Evolutionary conservation across 805 yeast genomes (phyloP), one percentile per base, ranked within the genome.

Genomic region (Brettanomyces bruxellensis): DNA sequence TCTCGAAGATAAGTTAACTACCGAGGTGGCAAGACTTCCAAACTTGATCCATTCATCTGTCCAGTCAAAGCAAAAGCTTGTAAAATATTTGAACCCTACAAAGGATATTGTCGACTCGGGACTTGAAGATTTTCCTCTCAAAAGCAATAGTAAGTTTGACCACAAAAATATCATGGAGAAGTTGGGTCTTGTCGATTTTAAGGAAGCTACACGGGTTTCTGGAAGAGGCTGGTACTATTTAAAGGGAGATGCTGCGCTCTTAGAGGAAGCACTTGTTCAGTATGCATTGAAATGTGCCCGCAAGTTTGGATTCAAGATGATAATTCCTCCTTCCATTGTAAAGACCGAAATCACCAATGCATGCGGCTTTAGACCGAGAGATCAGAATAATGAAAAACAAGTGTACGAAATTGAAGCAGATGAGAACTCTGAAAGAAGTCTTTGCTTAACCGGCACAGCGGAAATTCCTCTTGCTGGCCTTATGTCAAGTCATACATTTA

Each of bases 321-420:
- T 82, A 8, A 62, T 78, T 9, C 97, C 98, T 0, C 99, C 99
- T 2, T 77, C 95, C 0, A 77, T 93, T 13, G 95, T 90, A 2
- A 78, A 84, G 53, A 69, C 79, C 18, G 95, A 86, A 51, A 69
- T 87, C 4, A 79, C 90, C 0, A 69, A 73, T 52, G 96, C 96
- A 0, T 93, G 99, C 69, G 99, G 99, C 0, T 93, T 90, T 67
- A 80, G 83, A 57, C 99, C 99, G 11, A 77, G 95, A 49, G 98
- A 93, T 58, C 82, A 80, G 55, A 84, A 85, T 53, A 79, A 81
- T 49, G 97, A 89, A 57, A 81, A 81, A 44, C 99, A 93, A 60
- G 83, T 88, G 0, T 93, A 90, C 61, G 75, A 75, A 40, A 58
- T 91, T 12, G 63, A 68, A 0, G 56, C 55, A 24, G 65, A 64